Percentiles rank a stretch among this genome's conserved stretches.
Evolutionary conservation across 345 rosid species (phyloP).

Genomic region (Microcos paniculata): DNA sequence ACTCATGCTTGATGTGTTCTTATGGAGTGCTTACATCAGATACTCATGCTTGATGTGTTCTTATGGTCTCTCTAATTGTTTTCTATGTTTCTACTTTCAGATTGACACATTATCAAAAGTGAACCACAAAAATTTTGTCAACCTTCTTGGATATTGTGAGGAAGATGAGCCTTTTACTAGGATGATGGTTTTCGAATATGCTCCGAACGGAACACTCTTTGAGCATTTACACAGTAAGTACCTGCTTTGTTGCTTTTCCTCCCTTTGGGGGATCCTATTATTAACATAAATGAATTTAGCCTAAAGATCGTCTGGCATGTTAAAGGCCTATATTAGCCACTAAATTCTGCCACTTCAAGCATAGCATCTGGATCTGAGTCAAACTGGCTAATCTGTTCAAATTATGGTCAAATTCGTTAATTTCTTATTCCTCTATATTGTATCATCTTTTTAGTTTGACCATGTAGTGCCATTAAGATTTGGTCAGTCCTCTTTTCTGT

Average conservation of each 20-base stretch:
- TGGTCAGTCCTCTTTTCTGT: not conserved
- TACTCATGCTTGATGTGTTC: not conserved
- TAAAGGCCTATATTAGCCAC: not conserved
- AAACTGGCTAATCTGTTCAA: not conserved
- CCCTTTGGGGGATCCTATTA: not conserved
- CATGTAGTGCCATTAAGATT: not conserved
- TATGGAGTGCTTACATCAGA: too few species aligned
- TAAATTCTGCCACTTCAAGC: not conserved
- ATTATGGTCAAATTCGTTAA: not conserved
- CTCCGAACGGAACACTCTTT: conserved; percentile 90
- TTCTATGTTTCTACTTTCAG: conserved; percentile 45
- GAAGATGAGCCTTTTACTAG: conserved; percentile 87
- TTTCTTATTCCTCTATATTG: not conserved
- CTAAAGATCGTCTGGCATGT: not conserved
- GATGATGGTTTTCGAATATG: conserved; percentile 96
- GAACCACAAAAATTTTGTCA: conserved; percentile 92
- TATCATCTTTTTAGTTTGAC: not conserved
- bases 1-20: not conserved
- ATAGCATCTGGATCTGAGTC: not conserved
- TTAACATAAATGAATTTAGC: not conserved
- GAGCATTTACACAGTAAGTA: conserved; percentile 90
- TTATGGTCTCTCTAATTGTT: conserved; percentile 8
- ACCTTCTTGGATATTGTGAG: conserved; percentile 87
- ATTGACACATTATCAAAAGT: conserved; percentile 71
- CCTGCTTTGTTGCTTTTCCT: not conserved